Evolutionary conservation across 352 stramenopile species (phyloP).

Genomic region (Globisporangium apiculatum): DNA sequence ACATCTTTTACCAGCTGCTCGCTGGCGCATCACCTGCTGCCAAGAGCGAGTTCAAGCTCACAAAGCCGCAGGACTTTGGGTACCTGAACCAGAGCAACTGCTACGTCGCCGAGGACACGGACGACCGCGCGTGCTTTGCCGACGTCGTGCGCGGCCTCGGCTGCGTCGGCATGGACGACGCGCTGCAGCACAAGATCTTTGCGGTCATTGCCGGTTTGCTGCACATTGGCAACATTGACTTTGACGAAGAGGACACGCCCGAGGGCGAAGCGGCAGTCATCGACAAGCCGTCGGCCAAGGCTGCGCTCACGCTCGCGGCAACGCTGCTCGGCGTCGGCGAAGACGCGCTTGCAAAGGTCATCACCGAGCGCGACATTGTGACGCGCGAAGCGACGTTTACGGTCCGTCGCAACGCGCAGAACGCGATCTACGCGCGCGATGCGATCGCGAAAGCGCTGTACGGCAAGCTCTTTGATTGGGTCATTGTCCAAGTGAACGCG

Average conservation of each 20-base stretch:
- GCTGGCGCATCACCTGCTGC: constrained; percentile 45
- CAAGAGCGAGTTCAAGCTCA: constrained; percentile 59
- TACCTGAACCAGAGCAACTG: constrained; percentile 94
- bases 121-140: constrained; percentile 82
- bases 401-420: constrained; percentile 72
- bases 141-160: constrained; percentile 61
- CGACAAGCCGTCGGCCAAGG: constrained; percentile 57
- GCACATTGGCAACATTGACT: constrained; percentile 95
- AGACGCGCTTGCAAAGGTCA: constrained; percentile 60
- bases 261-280: constrained; percentile 76
- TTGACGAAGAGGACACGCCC: constrained; percentile 86
- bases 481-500: constrained; percentile 90
- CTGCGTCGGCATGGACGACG: constrained; percentile 71
- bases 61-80: constrained; percentile 81
- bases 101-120: constrained; percentile 88
- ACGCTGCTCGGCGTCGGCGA: constrained; percentile 67
- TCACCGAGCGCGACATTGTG: constrained; percentile 83
- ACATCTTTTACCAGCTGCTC: constrained; percentile 94
- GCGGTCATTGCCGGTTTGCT: constrained; percentile 90
- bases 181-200: constrained; percentile 84
- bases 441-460: constrained; percentile 93
- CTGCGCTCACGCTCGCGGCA: constrained; percentile 40
- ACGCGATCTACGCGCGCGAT: constrained; percentile 85
- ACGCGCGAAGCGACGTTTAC: constrained; percentile 82
- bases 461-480: constrained; percentile 89